These are phyloP conservation scores for Botryosphaeria dothidea DNA, from an alignment of 2,329 filamentous ascomycete species.

Conservation along the genomic window DNA sequence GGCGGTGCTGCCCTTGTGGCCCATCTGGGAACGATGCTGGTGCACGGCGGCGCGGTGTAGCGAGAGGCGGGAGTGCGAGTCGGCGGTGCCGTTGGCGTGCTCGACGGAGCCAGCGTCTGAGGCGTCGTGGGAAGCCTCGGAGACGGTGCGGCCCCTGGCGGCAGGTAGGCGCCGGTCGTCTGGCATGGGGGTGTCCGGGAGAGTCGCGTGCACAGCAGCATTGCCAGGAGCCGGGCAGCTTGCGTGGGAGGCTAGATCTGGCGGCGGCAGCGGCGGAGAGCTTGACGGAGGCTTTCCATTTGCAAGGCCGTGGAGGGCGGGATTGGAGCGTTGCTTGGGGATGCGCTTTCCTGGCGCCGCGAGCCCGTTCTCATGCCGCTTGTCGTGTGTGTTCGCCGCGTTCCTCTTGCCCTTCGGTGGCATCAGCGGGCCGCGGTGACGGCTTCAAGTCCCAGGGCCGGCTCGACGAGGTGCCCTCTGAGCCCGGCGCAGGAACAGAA, in stretches of 20 bases:
- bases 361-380: conserved; percentile 82
- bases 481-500: conserved; percentile 47
- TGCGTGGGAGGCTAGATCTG: conserved; percentile 40
- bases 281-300: conserved; percentile 42
- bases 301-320: conserved; percentile 44
- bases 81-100: conserved; percentile 32
- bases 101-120: conserved; percentile 43
- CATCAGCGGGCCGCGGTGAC: conserved; percentile 42
- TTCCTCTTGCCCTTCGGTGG: conserved; percentile 49
- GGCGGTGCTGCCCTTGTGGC: conserved; percentile 65
- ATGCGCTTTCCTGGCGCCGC: conserved; percentile 75
- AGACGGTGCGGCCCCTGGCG: conserved; percentile 42
- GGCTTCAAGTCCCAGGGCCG: conserved; percentile 38
- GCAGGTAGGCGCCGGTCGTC: conserved; percentile 18
- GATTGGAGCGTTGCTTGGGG: conserved; percentile 49
- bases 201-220: conserved; percentile 24
- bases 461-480: conserved; percentile 45
- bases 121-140: conserved; percentile 46
- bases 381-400: conserved; percentile 50
- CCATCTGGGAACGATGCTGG: conserved; percentile 34
- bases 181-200: conserved; percentile 19
- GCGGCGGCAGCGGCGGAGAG: conserved; percentile 41
- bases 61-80: conserved; percentile 35
- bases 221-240: conserved; percentile 33
- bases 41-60: conserved; percentile 53